Conservation (phyloP, 495 filamentous ascomycete species). For the Penicillium goetzii region DNA sequence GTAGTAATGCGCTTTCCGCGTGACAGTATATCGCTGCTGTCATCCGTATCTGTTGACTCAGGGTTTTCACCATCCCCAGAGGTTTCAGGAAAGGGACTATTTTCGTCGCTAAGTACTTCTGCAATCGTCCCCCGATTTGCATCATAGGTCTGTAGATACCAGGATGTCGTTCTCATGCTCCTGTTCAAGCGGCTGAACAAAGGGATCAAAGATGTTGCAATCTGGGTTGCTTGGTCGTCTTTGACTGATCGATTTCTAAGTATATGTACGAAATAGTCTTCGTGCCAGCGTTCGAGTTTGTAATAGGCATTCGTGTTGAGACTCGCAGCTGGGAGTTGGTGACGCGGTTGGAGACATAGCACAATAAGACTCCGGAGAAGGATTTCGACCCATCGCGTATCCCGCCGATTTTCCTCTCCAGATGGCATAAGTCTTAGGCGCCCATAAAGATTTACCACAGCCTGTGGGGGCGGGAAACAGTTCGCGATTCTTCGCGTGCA, state of each 20-base stretch:
- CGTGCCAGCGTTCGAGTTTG: neutral
- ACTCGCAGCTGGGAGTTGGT: neutral
- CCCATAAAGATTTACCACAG: neutral
- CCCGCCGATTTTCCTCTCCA: neutral
- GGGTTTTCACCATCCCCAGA: too few relatives aligned
- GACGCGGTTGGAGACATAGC: neutral
- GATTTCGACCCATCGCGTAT: conserved; percentile 1
- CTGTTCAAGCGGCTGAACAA: conserved; percentile 1
- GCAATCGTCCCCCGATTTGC: too few relatives aligned
- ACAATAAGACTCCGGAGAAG: neutral
- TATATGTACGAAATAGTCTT: neutral
- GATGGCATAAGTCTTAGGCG: neutral
- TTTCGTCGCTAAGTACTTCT: too few relatives aligned
- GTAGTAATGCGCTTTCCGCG: too few relatives aligned
- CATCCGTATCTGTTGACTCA: too few relatives aligned
- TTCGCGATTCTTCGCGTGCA: neutral
- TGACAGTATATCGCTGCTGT: too few relatives aligned
- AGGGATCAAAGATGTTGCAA: neutral
- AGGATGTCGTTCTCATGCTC: neutral
- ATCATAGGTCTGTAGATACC: neutral
- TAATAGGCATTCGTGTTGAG: neutral
- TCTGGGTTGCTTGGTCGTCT: neutral
- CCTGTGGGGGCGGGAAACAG: neutral
- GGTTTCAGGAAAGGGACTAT: too few relatives aligned
- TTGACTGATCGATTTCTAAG: neutral